These are phyloP conservation scores for Teratosphaeria destructans DNA, from an alignment of 2,329 filamentous ascomycete species.

Conservation along the genomic window DNA sequence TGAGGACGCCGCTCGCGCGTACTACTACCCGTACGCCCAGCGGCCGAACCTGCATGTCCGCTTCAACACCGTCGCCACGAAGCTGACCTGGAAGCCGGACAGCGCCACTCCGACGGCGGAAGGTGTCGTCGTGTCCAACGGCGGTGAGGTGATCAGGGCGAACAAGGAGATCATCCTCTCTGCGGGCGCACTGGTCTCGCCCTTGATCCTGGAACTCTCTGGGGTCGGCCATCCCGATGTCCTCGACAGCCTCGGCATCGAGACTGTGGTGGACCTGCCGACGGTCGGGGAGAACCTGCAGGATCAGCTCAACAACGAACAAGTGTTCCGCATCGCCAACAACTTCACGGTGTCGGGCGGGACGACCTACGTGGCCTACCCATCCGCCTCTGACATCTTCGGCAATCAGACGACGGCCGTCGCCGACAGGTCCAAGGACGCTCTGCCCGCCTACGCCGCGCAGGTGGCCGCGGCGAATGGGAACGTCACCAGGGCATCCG, in stretches of 20 bases:
- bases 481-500: not conserved
- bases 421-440: not conserved
- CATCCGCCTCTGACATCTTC: not conserved
- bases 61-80: not conserved
- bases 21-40: not conserved
- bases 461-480: not conserved
- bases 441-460: not conserved
- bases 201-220: slow-evolving; percentile 49
- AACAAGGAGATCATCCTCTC: slow-evolving; percentile 8
- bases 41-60: not conserved
- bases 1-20: not conserved
- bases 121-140: not conserved
- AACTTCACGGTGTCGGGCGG: not conserved
- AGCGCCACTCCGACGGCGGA: not conserved
- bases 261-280: slow-evolving; percentile 24
- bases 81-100: not conserved
- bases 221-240: slow-evolving; percentile 45
- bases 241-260: slow-evolving; percentile 39
- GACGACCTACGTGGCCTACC: not conserved
- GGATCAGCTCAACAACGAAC: not conserved
- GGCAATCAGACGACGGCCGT: not conserved
- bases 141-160: not conserved
- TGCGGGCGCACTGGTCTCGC: slow-evolving; percentile 31
- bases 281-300: not conserved
- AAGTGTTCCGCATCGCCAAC: not conserved